Evolutionary conservation across 805 yeast genomes (phyloP).

Genomic region (Kluyveromyces lactis): DNA sequence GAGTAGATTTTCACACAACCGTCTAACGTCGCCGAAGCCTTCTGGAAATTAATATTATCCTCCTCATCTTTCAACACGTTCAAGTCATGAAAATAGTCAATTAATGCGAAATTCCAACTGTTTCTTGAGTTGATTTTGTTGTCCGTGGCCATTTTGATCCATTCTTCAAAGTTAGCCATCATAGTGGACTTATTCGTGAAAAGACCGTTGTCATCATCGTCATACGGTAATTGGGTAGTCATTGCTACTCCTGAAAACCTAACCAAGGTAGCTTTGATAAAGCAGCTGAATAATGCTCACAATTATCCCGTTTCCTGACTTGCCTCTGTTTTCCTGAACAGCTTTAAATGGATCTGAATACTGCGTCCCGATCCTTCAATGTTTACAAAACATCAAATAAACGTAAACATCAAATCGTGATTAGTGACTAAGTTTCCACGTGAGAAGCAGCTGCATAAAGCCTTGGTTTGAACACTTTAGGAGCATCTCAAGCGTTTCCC

Average conservation of each 20-base stretch:
- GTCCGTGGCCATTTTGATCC: constrained; percentile 78
- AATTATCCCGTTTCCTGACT: too few species aligned
- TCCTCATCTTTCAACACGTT: constrained; percentile 68
- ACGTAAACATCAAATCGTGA: too few species aligned
- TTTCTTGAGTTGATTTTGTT: constrained; percentile 78
- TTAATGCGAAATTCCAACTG: constrained; percentile 85
- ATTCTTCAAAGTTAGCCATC: constrained; percentile 58
- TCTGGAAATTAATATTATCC: constrained; percentile 73
- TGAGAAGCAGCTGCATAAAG: too few species aligned
- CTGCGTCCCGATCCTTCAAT: too few species aligned
- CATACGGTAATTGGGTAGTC: constrained; percentile 14
- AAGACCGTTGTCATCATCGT: constrained; percentile 19
- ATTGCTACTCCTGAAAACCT: constrained; percentile 6
- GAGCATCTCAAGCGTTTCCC: too few species aligned
- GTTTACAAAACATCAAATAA: too few species aligned
- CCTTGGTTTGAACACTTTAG: too few species aligned
- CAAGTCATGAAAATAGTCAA: constrained; percentile 85
- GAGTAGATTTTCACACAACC: constrained; percentile 92
- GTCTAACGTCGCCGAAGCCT: constrained; percentile 84
- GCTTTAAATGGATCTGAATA: too few species aligned
- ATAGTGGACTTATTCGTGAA: constrained; percentile 32
- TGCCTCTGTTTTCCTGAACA: too few species aligned
- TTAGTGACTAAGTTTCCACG: too few species aligned
- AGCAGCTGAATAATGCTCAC: too few species aligned
- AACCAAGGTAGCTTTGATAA: too few species aligned